Base-by-base conservation (phyloP, 2,329 filamentous ascomycete genomes). In the Pseudocercospora fijiensis region DNA sequence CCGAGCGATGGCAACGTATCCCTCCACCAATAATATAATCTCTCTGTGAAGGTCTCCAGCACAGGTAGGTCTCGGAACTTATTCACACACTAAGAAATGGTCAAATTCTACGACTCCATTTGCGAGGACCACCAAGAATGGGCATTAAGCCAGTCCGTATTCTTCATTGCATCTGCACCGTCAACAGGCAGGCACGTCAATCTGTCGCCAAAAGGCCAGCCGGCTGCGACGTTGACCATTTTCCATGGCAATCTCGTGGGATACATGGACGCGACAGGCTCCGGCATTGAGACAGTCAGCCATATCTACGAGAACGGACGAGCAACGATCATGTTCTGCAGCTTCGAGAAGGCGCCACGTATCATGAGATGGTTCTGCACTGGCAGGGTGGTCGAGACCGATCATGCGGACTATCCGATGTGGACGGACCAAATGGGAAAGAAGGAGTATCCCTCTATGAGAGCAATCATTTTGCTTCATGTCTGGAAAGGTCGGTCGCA, bases 301-400 rank as follows among this genome's bases (percentile, higher is more conserved):
- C 90, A 93, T 72, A 77, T 91, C 10, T 88, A 91, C 73, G 90
- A 94, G 72, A 93, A 93, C 71, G 88, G 87, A 28, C 84, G 90
- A 16, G 83, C 90, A 18, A 91, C 89, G 5, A 78, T 93, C 72
- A 87, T 92, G 83, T 91, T 92, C 77, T 88, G 84, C 74, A 87
- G 85, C 22, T 90, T 89, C 67, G 85, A 83, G 1, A 69, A 78
- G 3, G 73, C 78, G 0, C 87, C 88, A 16, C 80, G 86, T 60
- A 90, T 90, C 71, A 73, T 89, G 74, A 79, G 88, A 4, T 80
- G 89, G 57, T 90, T 88, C 73, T 89, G 87, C 73, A 80, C 72
- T 8, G 84, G 84, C 4, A 75, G 73, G 4, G 83, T 90, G 7
- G 77, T 90, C 2, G 88, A 90, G 75, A 85, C 82, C 76, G 83